These are phyloP conservation scores for Neonectria magnoliae DNA, from an alignment of 2,329 filamentous ascomycete species.

Conservation along the genomic window DNA sequence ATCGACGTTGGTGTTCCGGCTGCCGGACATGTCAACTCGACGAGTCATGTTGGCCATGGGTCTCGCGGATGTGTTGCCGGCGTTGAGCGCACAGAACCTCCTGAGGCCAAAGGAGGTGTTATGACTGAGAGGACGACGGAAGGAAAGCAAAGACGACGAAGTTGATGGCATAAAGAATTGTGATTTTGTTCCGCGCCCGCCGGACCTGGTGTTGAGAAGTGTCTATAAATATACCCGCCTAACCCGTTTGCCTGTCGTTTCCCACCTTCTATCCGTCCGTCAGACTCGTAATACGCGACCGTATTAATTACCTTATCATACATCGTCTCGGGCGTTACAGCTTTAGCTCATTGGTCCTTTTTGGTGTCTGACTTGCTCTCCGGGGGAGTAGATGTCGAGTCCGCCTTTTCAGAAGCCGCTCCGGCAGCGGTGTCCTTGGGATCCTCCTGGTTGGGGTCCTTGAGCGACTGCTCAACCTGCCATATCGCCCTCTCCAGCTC, in stretches of 20 bases:
- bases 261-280: conserved; percentile 31
- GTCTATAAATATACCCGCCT: conserved; percentile 43
- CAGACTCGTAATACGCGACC: conserved; percentile 24
- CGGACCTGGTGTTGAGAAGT: conserved; percentile 34
- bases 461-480: conserved; percentile 70
- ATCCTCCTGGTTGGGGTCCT: conserved; percentile 45
- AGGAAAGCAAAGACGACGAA: conserved; percentile 1
- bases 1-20: conserved; percentile 31
- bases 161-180: conserved; percentile 29
- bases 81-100: conserved; percentile 36
- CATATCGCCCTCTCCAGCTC: conserved; percentile 81
- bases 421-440: conserved; percentile 27
- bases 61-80: conserved; percentile 42
- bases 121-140: conserved; percentile 31
- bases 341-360: conserved; percentile 36
- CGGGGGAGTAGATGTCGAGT: conserved; percentile 7
- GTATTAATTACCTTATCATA: conserved; percentile 37
- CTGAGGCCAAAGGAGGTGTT: conserved; percentile 32
- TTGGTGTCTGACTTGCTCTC: conserved; percentile 20
- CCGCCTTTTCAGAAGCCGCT: conserved; percentile 23
- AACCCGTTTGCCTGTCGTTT: conserved; percentile 28
- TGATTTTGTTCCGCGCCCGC: conserved; percentile 28
- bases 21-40: conserved; percentile 41
- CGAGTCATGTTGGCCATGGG: conserved; percentile 45
- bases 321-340: conserved; percentile 31